Percentiles rank a stretch among this genome's conserved stretches.
Evolutionary conservation across 371 early-diverging fungal genomes (phyloP).

Genomic region (Chytridium lagenaria): DNA sequence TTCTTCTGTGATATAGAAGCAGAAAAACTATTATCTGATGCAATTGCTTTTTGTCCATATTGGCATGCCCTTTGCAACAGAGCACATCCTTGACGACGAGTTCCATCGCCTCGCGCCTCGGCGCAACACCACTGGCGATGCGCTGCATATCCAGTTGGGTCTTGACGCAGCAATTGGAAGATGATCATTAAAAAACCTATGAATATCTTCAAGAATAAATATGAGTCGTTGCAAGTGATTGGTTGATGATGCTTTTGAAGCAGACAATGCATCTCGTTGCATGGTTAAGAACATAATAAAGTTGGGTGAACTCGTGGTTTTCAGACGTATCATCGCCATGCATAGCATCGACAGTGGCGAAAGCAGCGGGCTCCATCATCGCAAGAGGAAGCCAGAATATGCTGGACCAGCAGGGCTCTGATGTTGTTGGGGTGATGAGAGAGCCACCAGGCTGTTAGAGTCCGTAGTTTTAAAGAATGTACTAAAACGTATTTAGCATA

Average conservation of each 20-base stretch:
- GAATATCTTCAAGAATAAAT: neutral
- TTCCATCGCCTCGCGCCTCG: neutral
- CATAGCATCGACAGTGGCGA: neutral
- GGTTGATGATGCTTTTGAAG: neutral
- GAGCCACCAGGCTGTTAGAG: neutral
- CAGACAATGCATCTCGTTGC: neutral
- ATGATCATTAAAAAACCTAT: constrained; percentile 15
- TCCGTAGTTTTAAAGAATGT: neutral
- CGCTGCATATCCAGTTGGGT: constrained; percentile 1
- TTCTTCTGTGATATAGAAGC: too few species aligned
- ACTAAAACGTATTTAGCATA: neutral
- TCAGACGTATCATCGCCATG: neutral
- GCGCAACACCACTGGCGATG: constrained; percentile 1
- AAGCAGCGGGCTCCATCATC: neutral
- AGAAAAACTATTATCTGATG: too few species aligned
- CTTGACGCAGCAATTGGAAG: neutral
- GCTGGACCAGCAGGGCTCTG: neutral
- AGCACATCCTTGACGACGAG: neutral
- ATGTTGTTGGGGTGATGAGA: neutral
- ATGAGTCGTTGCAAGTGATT: neutral
- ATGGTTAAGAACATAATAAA: neutral
- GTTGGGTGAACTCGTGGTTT: neutral
- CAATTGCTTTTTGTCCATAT: too few species aligned
- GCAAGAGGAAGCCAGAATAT: neutral
- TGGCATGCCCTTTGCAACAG: too few species aligned